phyloP scores from a whole-genome alignment of 2,329 filamentous ascomycete species.

The Cercospora sp. region DNA sequence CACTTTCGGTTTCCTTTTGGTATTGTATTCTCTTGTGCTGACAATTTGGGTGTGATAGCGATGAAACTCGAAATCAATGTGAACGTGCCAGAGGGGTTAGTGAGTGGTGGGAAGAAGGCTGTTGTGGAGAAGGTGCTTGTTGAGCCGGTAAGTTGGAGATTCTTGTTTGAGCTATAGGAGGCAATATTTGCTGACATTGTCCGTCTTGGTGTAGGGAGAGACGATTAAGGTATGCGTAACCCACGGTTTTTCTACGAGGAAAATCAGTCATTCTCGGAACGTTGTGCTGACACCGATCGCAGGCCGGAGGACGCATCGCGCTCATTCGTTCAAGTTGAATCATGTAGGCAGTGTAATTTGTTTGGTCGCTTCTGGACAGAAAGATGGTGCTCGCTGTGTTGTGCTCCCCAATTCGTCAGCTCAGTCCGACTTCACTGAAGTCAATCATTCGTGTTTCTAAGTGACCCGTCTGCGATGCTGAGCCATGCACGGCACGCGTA shows the following conservation, averaged over 20 bases:
- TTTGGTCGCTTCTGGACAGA: background rate
- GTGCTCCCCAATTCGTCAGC: background rate
- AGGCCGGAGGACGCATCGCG: conserved; percentile 15
- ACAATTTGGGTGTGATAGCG: conserved; percentile 25
- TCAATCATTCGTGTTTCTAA: background rate
- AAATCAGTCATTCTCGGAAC: background rate
- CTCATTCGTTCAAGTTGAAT: background rate
- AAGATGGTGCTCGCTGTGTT: background rate
- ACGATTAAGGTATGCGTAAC: conserved; percentile 13
- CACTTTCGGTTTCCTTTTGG: too few relatives aligned
- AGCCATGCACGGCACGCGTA: background rate
- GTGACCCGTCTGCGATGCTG: background rate
- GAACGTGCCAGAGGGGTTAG: conserved; percentile 39
- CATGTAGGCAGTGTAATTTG: background rate
- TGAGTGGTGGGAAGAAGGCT: conserved; percentile 21
- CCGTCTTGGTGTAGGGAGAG: conserved; percentile 1
- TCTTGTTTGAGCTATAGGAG: background rate
- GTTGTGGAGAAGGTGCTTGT: conserved; percentile 47
- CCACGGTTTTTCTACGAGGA: background rate
- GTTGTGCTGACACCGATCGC: background rate
- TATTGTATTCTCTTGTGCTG: too few relatives aligned
- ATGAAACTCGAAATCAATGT: conserved; percentile 53
- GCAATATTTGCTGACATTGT: background rate
- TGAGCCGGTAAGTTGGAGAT: conserved; percentile 35
- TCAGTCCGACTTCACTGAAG: background rate